Evolutionary conservation across 345 rosid species (phyloP).

Genomic region (Aethionema arabicum): DNA sequence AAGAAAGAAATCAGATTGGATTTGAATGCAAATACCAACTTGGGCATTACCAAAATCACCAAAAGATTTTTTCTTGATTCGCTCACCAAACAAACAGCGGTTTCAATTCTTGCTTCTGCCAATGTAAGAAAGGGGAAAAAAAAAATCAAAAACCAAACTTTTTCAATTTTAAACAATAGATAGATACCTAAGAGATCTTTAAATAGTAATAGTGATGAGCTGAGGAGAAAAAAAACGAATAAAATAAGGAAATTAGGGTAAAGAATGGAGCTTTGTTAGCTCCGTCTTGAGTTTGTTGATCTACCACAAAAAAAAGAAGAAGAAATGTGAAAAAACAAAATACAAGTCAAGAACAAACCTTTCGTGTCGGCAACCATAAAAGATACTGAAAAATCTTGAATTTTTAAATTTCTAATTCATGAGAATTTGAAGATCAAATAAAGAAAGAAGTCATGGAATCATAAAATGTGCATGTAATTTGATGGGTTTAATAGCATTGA

Average conservation of each 20-base stretch:
- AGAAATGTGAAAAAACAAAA: not conserved
- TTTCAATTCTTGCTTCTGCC: slow-evolving; percentile 7
- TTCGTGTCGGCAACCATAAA: slow-evolving; percentile 37
- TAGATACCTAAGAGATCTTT: slow-evolving; percentile 17
- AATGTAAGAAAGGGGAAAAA: slow-evolving; percentile 20
- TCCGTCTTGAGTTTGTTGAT: slow-evolving; percentile 41
- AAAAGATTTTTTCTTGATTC: slow-evolving; percentile 31
- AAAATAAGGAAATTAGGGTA: not conserved
- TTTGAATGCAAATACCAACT: slow-evolving; percentile 9
- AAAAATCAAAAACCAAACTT: slow-evolving; percentile 19
- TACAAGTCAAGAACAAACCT: slow-evolving; percentile 38
- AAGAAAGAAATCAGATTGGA: slow-evolving; percentile 13
- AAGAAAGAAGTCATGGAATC: slow-evolving; percentile 18
- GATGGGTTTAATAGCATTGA: slow-evolving; percentile 30
- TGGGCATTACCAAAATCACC: slow-evolving; percentile 25
- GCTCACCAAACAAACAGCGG: slow-evolving; percentile 28
- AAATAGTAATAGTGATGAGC: slow-evolving; percentile 21
- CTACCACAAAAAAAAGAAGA: slow-evolving; percentile 28
- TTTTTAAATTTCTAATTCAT: slow-evolving; percentile 18
- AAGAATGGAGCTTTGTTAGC: slow-evolving; percentile 33
- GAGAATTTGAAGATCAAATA: slow-evolving; percentile 29
- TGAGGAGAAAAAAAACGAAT: slow-evolving; percentile 1
- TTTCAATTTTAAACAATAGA: not conserved
- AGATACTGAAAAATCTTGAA: not conserved
- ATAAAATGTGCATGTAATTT: slow-evolving; percentile 35